Conservation (phyloP, 768 basidiomycete genomes). For the Exidia glandulosa region DNA sequence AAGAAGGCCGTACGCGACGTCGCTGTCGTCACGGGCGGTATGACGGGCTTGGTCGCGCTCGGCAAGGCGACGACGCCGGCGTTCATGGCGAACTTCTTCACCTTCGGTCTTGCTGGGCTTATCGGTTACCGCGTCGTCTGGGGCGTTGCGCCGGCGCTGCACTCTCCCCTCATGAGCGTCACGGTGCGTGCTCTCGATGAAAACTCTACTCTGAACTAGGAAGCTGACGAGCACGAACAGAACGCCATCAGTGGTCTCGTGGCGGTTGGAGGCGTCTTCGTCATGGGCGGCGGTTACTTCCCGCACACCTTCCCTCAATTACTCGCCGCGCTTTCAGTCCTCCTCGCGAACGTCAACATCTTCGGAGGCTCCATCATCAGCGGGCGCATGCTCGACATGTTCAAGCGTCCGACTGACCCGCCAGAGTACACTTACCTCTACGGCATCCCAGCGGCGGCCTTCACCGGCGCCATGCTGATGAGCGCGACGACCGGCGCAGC, state of each 20-base stretch:
- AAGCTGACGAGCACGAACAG: background rate
- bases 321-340: conserved; percentile 73
- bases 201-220: background rate
- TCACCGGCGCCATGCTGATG: conserved; percentile 71
- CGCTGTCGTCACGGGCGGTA: conserved; percentile 58
- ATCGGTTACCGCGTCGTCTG: conserved; percentile 85
- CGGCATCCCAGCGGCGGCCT: conserved; percentile 65
- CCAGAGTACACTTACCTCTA: conserved; percentile 85
- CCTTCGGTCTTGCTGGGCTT: conserved; percentile 75
- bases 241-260: conserved; percentile 39
- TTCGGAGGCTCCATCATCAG: conserved; percentile 84
- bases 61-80: conserved; percentile 71
- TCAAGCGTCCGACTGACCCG: conserved; percentile 77
- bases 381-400: conserved; percentile 89
- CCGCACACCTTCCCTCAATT: conserved; percentile 73
- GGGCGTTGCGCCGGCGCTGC: conserved; percentile 73
- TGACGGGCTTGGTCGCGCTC: conserved; percentile 60
- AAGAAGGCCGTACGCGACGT: conserved; percentile 72
- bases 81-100: conserved; percentile 86
- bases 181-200: conserved; percentile 66
- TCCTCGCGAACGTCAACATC: conserved; percentile 80
- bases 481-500: conserved; percentile 78
- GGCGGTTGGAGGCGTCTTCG: conserved; percentile 75
- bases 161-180: conserved; percentile 71
- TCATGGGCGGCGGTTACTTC: conserved; percentile 82